Conservation (phyloP, 164 flowering plant genomes). For the Sedum album region DNA sequence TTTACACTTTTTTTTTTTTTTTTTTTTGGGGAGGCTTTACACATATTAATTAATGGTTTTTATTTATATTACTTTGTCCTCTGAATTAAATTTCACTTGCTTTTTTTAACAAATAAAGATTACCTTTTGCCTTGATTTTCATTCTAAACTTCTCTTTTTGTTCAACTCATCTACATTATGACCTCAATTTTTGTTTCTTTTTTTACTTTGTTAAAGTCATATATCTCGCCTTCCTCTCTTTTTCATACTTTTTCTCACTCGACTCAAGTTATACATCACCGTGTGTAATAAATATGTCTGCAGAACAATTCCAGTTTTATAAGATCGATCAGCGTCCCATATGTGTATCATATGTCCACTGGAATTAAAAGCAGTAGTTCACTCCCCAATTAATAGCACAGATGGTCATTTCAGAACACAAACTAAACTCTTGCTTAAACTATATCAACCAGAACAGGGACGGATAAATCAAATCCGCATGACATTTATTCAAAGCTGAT, state of each 20-base stretch:
- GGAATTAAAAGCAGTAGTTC: neutral
- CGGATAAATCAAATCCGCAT: neutral
- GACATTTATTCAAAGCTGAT: neutral
- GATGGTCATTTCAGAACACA: neutral
- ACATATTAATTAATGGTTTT: neutral
- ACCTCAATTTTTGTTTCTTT: neutral
- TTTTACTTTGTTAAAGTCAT: constrained; percentile 3
- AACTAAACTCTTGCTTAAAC: neutral
- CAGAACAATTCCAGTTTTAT: neutral
- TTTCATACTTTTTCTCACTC: neutral
- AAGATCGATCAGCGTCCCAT: too few relatives aligned
- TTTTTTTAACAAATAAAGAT: neutral
- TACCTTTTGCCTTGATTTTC: neutral
- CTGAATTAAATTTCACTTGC: neutral
- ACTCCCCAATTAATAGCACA: neutral
- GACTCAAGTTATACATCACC: neutral
- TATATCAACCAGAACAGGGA: neutral
- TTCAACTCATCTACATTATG: neutral
- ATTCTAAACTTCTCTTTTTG: neutral
- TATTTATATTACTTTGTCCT: neutral
- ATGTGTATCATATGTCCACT: too few relatives aligned
- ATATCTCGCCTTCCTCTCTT: neutral
- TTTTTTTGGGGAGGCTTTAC: neutral
- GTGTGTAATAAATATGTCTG: too few relatives aligned
- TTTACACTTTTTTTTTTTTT: too few relatives aligned